Conservation (phyloP, 257 asterid genomes). For the Solanum peruvianum region DNA sequence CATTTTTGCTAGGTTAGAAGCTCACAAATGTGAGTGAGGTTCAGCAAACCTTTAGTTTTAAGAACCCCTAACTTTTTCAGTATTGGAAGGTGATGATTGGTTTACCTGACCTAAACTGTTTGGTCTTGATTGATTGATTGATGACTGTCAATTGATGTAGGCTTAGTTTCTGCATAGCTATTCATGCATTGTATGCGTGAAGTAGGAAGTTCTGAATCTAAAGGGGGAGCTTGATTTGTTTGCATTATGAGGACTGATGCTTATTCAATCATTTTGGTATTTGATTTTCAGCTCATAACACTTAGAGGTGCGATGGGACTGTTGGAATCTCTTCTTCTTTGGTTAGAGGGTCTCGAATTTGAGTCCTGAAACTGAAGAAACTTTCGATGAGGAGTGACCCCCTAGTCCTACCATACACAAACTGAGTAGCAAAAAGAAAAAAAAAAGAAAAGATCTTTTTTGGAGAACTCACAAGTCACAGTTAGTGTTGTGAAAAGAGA, state of each 20-base stretch:
- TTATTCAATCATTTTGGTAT: not conserved
- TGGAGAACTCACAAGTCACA: not conserved
- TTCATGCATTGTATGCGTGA: not conserved
- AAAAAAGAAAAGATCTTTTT: not conserved
- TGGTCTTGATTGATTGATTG: not conserved
- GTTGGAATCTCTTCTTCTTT: not conserved
- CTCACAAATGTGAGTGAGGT: not conserved
- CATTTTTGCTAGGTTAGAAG: not conserved
- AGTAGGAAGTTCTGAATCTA: not conserved
- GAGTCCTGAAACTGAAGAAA: not conserved
- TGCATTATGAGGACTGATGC: not conserved
- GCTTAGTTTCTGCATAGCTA: not conserved
- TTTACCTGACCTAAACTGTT: not conserved
- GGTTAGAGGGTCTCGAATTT: not conserved
- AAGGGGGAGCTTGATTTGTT: not conserved
- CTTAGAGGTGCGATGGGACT: not conserved
- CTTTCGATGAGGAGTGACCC: not conserved
- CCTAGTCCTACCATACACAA: not conserved
- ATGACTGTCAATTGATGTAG: not conserved
- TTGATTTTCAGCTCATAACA: not conserved
- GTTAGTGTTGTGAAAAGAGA: not conserved
- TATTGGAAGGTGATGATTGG: not conserved
- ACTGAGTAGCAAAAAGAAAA: not conserved
- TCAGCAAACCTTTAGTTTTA: not conserved
- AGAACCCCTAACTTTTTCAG: not conserved